These are phyloP conservation scores for Tetrahymena elliotti DNA, from an alignment of 73 alveolate species.

Conservation along the genomic window DNA sequence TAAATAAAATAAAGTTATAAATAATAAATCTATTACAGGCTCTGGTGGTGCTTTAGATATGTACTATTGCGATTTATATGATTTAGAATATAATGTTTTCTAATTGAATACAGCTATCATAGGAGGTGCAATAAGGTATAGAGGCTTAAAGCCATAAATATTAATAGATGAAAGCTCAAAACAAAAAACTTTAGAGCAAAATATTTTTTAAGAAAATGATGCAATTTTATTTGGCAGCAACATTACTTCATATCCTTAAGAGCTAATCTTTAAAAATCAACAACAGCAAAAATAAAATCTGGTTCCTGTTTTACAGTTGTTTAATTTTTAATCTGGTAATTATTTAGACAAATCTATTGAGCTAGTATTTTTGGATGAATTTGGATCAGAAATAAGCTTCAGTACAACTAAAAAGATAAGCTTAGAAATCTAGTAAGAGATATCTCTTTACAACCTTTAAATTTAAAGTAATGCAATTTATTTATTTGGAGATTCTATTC, in stretches of 20 bases:
- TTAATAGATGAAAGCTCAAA: not conserved
- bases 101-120: not conserved
- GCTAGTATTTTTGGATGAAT: not conserved
- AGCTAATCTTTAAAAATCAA: not conserved
- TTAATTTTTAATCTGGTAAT: not conserved
- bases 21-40: not conserved
- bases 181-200: not conserved
- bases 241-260: not conserved
- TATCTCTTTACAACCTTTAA: not conserved
- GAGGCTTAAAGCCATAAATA: not conserved
- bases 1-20: not conserved
- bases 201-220: not conserved
- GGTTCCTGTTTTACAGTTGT: not conserved
- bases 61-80: not conserved
- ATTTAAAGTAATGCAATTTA: not conserved
- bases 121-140: not conserved
- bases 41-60: not conserved
- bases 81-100: not conserved
- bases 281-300: not conserved
- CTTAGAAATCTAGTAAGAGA: not conserved
- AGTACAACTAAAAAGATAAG: not conserved
- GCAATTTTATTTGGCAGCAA: not conserved
- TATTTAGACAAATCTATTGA: not conserved
- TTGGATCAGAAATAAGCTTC: not conserved
- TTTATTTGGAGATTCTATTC: not conserved